Evolutionary conservation across 73 alveolate genomes (phyloP).

Genomic region (Durusdinium trenchii): DNA sequence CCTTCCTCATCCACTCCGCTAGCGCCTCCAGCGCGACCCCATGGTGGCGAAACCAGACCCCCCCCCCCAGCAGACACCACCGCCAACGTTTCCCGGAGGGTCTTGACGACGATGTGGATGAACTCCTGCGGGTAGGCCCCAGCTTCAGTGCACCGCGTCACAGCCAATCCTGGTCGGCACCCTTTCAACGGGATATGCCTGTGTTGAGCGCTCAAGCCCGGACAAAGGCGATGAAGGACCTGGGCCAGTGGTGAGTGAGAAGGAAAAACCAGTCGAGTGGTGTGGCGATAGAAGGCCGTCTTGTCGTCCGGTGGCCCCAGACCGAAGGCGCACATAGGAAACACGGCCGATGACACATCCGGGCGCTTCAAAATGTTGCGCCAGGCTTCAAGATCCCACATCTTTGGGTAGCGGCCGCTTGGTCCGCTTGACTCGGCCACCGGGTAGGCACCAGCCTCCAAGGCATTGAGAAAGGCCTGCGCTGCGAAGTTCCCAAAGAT

Average conservation of each 20-base stretch:
- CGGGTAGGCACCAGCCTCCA: neutral
- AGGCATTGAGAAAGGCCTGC: neutral
- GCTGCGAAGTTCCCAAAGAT: neutral
- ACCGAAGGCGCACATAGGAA: conserved; percentile 45
- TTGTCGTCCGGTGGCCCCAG: neutral
- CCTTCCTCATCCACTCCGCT: too few relatives aligned
- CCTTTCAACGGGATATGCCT: conserved; percentile 24
- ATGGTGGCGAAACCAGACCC: too few relatives aligned
- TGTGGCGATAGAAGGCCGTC: neutral
- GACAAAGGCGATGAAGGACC: neutral
- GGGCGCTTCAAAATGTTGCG: neutral
- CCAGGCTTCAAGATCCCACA: neutral
- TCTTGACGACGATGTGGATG: too few relatives aligned
- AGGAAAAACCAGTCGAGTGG: neutral
- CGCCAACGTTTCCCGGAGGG: too few relatives aligned
- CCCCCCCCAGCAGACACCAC: too few relatives aligned
- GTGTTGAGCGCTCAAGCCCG: neutral
- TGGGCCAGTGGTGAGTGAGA: neutral
- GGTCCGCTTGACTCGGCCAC: neutral
- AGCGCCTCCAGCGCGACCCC: too few relatives aligned
- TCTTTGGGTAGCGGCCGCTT: conserved; percentile 1
- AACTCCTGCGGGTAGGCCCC: neutral
- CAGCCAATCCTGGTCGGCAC: neutral
- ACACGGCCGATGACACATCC: too few relatives aligned
- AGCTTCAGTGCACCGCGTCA: conserved; percentile 15